These are phyloP conservation scores for Pharnaceum exiguum DNA, from an alignment of 148 eudicot species.

Conservation along the genomic window DNA sequence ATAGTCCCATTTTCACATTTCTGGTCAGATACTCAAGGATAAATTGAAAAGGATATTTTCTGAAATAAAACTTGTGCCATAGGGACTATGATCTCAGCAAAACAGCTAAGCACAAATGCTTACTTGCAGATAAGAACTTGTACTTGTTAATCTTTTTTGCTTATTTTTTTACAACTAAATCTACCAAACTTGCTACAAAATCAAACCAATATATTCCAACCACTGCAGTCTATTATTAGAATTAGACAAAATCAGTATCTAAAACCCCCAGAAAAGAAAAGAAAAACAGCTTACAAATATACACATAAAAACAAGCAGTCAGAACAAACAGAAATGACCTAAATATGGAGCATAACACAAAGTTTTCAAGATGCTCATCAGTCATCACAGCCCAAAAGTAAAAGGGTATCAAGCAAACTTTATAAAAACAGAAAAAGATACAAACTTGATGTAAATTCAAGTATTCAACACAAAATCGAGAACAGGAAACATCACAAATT, in stretches of 20 bases:
- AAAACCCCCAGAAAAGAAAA: constrained; percentile 3
- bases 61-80: too few species aligned
- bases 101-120: constrained; percentile 2
- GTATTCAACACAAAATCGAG: constrained; percentile 1
- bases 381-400: neutral
- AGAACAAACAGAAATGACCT: neutral
- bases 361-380: neutral
- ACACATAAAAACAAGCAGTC: neutral
- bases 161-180: neutral
- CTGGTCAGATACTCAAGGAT: neutral
- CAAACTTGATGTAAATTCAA: neutral
- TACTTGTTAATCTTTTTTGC: neutral
- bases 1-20: too few species aligned
- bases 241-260: constrained; percentile 15
- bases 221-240: constrained; percentile 6
- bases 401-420: too few species aligned
- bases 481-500: neutral
- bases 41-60: neutral
- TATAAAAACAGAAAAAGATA: neutral
- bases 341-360: neutral
- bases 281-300: neutral
- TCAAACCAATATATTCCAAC: constrained; percentile 14
- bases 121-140: constrained; percentile 2
- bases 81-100: neutral
- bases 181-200: constrained; percentile 2